Evolutionary conservation across 345 rosid species (phyloP).

Genomic region (sweet orange (Citrus sinensis)): DNA sequence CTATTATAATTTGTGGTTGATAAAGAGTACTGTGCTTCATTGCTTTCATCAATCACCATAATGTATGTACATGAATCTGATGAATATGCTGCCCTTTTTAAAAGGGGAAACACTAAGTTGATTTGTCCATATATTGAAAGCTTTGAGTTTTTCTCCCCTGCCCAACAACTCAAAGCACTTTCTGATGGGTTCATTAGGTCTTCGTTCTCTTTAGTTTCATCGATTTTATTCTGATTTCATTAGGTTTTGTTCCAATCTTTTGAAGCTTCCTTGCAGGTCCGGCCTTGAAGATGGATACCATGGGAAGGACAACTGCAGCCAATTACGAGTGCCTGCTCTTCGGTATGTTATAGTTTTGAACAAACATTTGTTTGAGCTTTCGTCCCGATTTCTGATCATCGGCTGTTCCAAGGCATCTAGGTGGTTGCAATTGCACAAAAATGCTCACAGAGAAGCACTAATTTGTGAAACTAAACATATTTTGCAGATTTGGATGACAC

Average conservation of each 20-base stretch:
- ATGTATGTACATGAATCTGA: slow-evolving; percentile 6
- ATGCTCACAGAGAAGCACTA: neutral
- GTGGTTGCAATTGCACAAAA: neutral
- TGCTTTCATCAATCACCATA: slow-evolving; percentile 26
- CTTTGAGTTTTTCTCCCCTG: neutral
- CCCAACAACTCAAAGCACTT: slow-evolving; percentile 10
- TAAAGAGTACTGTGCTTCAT: slow-evolving; percentile 11
- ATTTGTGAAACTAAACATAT: slow-evolving; percentile 5
- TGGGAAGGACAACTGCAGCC: slow-evolving; percentile 30
- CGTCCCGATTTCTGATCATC: no score
- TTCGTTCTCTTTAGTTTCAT: neutral
- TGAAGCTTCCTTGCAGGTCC: slow-evolving; percentile 23
- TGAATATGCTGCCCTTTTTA: slow-evolving; percentile 19
- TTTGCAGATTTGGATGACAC: slow-evolving; percentile 87
- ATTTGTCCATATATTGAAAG: slow-evolving; percentile 13
- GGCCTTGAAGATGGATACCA: slow-evolving; percentile 49
- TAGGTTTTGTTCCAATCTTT: neutral
- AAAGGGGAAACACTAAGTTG: neutral
- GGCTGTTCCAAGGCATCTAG: neutral
- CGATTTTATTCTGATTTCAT: neutral
- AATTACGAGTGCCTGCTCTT: slow-evolving; percentile 80
- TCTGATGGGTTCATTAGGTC: slow-evolving; percentile 32
- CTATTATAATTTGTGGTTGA: slow-evolving; percentile 20
- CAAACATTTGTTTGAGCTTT: no score
- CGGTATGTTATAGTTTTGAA: slow-evolving; percentile 32